phyloP scores from a whole-genome alignment of 2,329 filamentous ascomycete species.

The Pezicula radicicola region DNA sequence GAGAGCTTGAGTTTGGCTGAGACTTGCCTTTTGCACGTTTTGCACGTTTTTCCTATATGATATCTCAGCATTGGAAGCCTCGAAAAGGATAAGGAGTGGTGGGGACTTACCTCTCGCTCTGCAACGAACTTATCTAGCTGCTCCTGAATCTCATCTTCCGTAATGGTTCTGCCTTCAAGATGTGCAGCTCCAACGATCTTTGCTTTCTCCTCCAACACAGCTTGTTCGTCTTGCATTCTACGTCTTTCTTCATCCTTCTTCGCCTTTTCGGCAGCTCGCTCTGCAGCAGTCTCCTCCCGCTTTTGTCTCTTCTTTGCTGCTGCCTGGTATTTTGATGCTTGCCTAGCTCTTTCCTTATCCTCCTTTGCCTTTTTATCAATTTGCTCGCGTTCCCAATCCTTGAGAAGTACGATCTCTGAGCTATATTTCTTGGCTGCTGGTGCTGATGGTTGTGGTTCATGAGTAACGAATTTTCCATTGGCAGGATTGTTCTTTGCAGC shows the following conservation, averaged over 20 bases:
- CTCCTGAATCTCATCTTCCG: slow-evolving; percentile 5
- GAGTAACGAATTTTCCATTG: too few relatives aligned
- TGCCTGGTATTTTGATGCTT: background rate
- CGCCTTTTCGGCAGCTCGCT: background rate
- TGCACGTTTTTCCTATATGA: background rate
- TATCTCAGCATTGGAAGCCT: background rate
- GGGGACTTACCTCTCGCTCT: slow-evolving; percentile 10
- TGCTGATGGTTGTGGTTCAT: too few relatives aligned
- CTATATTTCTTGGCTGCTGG: too few relatives aligned
- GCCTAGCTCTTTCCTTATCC: too few relatives aligned
- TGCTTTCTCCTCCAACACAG: slow-evolving; percentile 5
- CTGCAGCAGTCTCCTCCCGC: background rate
- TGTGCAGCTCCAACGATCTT: slow-evolving; percentile 6
- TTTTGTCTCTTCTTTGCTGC: background rate
- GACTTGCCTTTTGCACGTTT: too few relatives aligned
- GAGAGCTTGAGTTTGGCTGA: background rate
- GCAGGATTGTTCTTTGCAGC: too few relatives aligned
- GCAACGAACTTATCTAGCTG: slow-evolving; percentile 14
- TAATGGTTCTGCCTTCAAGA: slow-evolving; percentile 3
- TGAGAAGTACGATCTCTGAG: too few relatives aligned
- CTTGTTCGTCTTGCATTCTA: slow-evolving; percentile 1
- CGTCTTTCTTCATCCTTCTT: background rate
- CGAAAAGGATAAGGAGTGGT: too few relatives aligned
- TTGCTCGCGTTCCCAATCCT: too few relatives aligned
- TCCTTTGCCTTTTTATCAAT: too few relatives aligned